These are phyloP conservation scores for Gnaphalium uliginosum DNA, from an alignment of 129 eudicot genomes.

Conservation along the genomic window DNA sequence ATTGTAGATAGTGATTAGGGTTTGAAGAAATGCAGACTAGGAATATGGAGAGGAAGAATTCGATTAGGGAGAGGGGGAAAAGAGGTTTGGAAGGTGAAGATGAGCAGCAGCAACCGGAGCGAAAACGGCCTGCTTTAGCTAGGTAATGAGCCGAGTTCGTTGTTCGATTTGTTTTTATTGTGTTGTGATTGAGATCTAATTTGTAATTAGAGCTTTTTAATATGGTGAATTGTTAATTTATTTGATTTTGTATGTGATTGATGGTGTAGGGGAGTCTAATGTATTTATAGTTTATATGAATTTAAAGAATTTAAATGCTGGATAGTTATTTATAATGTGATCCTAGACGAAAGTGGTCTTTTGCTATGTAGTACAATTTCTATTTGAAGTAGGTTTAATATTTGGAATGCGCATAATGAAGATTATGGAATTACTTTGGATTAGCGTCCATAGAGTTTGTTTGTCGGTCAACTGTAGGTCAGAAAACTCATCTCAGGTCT, in stretches of 20 bases:
- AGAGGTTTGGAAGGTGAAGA: conserved; percentile 70
- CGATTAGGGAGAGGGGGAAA: conserved; percentile 77
- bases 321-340: background rate
- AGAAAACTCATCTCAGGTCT: background rate
- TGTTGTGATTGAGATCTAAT: conserved; percentile 27
- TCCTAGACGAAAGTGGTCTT: background rate
- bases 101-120: conserved; percentile 70
- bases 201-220: background rate
- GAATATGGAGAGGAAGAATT: conserved; percentile 85
- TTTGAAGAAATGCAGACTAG: conserved; percentile 75
- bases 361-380: conserved; percentile 2
- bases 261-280: background rate
- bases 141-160: conserved; percentile 43
- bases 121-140: conserved; percentile 95
- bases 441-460: conserved; percentile 21
- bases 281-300: background rate
- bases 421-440: conserved; percentile 8
- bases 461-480: conserved; percentile 4
- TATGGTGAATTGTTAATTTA: background rate
- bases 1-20: conserved; percentile 36
- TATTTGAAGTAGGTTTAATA: background rate
- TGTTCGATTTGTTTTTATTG: background rate
- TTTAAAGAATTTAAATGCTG: background rate
- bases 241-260: background rate
- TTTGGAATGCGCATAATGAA: background rate